These are phyloP conservation scores for Phaeoacremonium minimum DNA, from an alignment of 2,329 filamentous ascomycete species.

Conservation along the genomic window DNA sequence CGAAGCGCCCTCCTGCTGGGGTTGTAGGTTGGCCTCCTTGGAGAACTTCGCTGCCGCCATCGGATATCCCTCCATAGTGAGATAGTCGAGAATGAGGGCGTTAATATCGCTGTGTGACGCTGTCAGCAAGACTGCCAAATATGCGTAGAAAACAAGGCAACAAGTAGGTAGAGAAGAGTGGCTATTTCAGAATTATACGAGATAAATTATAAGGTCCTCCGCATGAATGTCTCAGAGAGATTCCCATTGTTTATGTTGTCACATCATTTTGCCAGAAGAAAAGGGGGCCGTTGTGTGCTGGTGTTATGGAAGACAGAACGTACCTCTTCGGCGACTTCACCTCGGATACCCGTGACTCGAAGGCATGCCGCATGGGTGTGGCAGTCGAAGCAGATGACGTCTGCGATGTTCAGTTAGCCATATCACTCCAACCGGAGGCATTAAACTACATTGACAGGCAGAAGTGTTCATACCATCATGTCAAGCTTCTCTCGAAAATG, in stretches of 20 bases:
- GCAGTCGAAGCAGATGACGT: slow-evolving; percentile 70
- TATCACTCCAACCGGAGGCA: neutral
- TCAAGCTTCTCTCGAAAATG: slow-evolving; percentile 16
- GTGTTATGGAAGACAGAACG: slow-evolving; percentile 33
- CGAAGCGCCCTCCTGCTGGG: slow-evolving; percentile 65
- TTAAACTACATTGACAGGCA: no score
- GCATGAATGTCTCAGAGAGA: slow-evolving; percentile 98
- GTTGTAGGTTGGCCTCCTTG: slow-evolving; percentile 81
- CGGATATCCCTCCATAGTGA: slow-evolving; percentile 93
- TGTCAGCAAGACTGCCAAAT: no score
- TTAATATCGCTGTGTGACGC: slow-evolving; percentile 75
- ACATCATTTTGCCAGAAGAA: slow-evolving; percentile 59
- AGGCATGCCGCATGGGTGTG: slow-evolving; percentile 66
- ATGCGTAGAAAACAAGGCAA: slow-evolving; percentile 3
- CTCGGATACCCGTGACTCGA: slow-evolving; percentile 78
- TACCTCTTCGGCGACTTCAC: slow-evolving; percentile 89
- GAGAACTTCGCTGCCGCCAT: slow-evolving; percentile 91
- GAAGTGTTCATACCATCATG: slow-evolving; percentile 18
- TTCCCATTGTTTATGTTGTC: slow-evolving; percentile 94
- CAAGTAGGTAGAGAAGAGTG: slow-evolving; percentile 19
- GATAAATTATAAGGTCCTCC: slow-evolving; percentile 85
- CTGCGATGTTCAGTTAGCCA: slow-evolving; percentile 28
- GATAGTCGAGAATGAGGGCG: slow-evolving; percentile 89
- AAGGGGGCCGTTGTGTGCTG: no score
- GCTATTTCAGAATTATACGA: slow-evolving; percentile 55